phyloP scores from a whole-genome alignment of 75 land plant species.

The Cryptomeria japonica region DNA sequence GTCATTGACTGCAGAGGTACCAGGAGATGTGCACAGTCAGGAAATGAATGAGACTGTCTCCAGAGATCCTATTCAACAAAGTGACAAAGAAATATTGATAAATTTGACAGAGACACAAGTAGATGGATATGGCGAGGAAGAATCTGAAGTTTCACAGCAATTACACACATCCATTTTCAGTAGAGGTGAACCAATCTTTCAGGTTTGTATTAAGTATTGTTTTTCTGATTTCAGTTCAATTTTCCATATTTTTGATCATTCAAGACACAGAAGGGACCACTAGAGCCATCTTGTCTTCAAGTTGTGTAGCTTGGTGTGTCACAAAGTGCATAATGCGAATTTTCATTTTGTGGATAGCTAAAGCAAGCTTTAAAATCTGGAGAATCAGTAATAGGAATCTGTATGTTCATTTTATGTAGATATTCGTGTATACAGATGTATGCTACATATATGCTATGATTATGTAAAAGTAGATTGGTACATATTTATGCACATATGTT shows the following conservation, averaged over 20 bases:
- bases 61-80: constrained; percentile 16
- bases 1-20: constrained; percentile 58
- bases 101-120: neutral
- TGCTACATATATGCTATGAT: too few species aligned
- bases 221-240: neutral
- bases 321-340: neutral
- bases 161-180: neutral
- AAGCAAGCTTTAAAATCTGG: neutral
- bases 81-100: constrained; percentile 6
- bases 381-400: neutral
- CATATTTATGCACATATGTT: too few species aligned
- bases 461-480: too few species aligned
- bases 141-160: neutral
- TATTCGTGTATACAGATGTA: neutral
- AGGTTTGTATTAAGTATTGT: constrained; percentile 8
- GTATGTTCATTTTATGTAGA: neutral
- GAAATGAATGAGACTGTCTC: neutral
- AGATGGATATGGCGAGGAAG: constrained; percentile 10
- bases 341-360: neutral
- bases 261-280: neutral
- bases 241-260: neutral
- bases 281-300: neutral
- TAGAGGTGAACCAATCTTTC: constrained; percentile 5
- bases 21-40: constrained; percentile 20
- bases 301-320: neutral